A percentile compares a stretch with the other conserved stretches of the same genome.
phyloP scores from a whole-genome alignment of 805 yeast species.

The Zygosaccharomyces bailii region DNA sequence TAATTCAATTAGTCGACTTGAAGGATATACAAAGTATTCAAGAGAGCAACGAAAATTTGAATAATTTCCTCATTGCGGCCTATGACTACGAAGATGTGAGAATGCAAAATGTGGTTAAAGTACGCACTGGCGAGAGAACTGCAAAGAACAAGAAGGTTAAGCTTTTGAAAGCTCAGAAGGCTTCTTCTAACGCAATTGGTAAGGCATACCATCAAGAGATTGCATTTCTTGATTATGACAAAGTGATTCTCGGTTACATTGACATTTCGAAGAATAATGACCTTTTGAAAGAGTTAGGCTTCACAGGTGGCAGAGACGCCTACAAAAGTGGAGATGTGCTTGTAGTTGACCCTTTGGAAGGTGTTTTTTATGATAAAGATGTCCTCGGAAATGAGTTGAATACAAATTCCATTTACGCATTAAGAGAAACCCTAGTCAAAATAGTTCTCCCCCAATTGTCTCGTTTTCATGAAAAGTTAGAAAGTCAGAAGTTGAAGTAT shows the following conservation, averaged over 20 bases:
- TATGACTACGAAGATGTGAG: slow-evolving; percentile 49
- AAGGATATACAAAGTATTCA: slow-evolving; percentile 20
- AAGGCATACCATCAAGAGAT: slow-evolving; percentile 48
- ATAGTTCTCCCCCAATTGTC: slow-evolving; percentile 36
- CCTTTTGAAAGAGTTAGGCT: slow-evolving; percentile 29
- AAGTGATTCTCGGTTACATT: slow-evolving; percentile 46
- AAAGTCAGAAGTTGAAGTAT: slow-evolving; percentile 40
- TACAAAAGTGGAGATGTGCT: slow-evolving; percentile 54
- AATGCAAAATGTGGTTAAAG: slow-evolving; percentile 40
- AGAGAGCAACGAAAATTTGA: slow-evolving; percentile 27
- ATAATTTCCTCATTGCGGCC: slow-evolving; percentile 34
- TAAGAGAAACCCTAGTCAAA: slow-evolving; percentile 40
- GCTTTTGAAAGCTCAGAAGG: slow-evolving; percentile 43
- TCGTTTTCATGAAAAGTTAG: slow-evolving; percentile 15
- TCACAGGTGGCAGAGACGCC: slow-evolving; percentile 20
- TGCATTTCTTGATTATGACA: slow-evolving; percentile 42
- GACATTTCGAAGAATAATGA: slow-evolving; percentile 44
- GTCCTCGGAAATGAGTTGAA: slow-evolving; percentile 38
- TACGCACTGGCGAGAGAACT: slow-evolving; percentile 38
- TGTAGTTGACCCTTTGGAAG: slow-evolving; percentile 44
- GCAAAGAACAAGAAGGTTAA: slow-evolving; percentile 45
- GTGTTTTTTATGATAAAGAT: slow-evolving; percentile 33
- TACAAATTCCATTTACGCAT: slow-evolving; percentile 35
- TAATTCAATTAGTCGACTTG: slow-evolving; percentile 23
- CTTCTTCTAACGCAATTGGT: slow-evolving; percentile 43